Base-by-base conservation (phyloP, 768 basidiomycete genomes). In the Kwoniella mangroviensis region DNA sequence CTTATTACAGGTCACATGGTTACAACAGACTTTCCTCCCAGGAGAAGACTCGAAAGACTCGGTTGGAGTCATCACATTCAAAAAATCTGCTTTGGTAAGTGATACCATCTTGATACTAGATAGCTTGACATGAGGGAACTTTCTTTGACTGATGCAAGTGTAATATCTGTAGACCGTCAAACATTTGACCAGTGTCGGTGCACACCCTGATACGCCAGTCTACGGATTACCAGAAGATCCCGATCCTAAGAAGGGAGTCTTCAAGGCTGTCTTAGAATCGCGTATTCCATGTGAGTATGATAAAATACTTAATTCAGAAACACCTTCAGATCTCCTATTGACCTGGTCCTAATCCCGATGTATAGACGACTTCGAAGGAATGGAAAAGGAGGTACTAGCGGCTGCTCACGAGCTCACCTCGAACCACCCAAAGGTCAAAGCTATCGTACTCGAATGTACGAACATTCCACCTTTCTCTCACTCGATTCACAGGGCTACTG, bases 401-500 rank as follows among this genome's bases (percentile, higher is more conserved):
- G 74, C 76, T n/a, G 74, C 71, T 51, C 53, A 49, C 11, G 34
- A 42, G 15, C 68, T 78, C 2, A 58, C 42, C 7, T 54, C 34
- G 45, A 64, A 65, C 15, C 59, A 70, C 40, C 73, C 73, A 1
- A 60, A 68, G 12, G 62, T 75, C 61, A 73, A 70, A 58, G 74
- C 76, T 7, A 72, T 78, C 52, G 65, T 70, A 2, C 57, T 78
- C 4, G 76, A 78, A 57, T 78, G 76, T 57, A 78, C 76, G 6
- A 78, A 78, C 69, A 75, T 78, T 58, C 74, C 73, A 45, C 73
- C 73, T 2, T 75, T 75, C 71, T 28, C 67, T 17, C 54, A 69
- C 62, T 45, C 71, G 17, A 70, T 75, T 51, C 24, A 58, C 17
- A 67, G 72, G 34, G 71, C 70, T 1, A 72, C 73, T 9, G 73